phyloP scores from a whole-genome alignment of 495 filamentous ascomycete genomes.

The Aspergillus hancockii region DNA sequence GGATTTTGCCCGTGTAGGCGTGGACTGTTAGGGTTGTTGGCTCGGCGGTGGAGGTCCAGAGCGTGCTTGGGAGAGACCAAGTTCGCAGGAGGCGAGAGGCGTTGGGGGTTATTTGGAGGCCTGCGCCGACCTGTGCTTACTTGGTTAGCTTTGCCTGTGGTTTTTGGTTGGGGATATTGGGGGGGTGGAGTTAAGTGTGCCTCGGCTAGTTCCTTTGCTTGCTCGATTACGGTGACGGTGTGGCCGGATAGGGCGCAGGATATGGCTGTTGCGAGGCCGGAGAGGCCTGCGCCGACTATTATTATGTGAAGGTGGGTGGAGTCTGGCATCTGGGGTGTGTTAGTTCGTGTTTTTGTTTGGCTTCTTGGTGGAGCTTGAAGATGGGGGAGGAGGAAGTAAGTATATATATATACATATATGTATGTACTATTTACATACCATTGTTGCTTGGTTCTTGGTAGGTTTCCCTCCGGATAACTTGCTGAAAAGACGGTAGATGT shows the following conservation, averaged over 20 bases:
- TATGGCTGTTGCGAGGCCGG: constrained; percentile 66
- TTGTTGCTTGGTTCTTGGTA: constrained; percentile 1
- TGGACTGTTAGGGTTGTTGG: constrained; percentile 58
- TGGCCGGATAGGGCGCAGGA: constrained; percentile 60
- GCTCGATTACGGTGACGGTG: constrained; percentile 61
- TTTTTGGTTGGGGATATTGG: background rate
- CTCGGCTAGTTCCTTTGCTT: constrained; percentile 60
- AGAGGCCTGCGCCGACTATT: constrained; percentile 50
- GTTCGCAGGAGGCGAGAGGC: constrained; percentile 51
- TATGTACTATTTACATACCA: no score
- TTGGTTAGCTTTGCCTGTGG: background rate
- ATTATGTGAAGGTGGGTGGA: constrained; percentile 31
- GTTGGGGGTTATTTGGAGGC: constrained; percentile 61
- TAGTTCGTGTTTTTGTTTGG: background rate
- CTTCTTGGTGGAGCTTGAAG: no score
- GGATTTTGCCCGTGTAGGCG: constrained; percentile 54
- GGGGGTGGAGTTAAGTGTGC: constrained; percentile 17
- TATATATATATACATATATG: no score
- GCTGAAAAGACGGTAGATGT: background rate
- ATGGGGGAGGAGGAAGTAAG: no score
- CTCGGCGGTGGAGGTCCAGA: constrained; percentile 50
- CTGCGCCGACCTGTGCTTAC: constrained; percentile 36
- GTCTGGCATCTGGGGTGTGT: constrained; percentile 21
- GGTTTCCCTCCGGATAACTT: background rate
- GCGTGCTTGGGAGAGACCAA: constrained; percentile 52